phyloP scores from a whole-genome alignment of 1,284 basidiomycete species.

The Megacollybia platyphylla region DNA sequence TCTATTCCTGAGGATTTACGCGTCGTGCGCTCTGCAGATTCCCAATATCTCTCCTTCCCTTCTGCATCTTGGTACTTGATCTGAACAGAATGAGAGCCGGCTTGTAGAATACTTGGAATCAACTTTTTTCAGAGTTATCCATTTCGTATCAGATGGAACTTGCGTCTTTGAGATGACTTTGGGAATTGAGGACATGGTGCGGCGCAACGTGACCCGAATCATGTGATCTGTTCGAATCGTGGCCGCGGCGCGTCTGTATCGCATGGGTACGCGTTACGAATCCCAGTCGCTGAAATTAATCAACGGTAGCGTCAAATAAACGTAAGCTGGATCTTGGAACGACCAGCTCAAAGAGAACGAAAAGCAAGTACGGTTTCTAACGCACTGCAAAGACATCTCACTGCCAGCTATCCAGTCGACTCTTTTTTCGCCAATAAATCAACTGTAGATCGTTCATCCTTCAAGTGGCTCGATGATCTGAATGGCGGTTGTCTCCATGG shows the following conservation, averaged over 20 bases:
- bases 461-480: conserved; percentile 47
- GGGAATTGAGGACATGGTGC: conserved; percentile 14
- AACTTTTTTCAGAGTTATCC: conserved; percentile 65
- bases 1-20: conserved; percentile 66
- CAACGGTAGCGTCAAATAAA: background rate
- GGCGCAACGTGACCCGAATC: background rate
- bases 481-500: conserved; percentile 58
- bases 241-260: background rate
- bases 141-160: conserved; percentile 56
- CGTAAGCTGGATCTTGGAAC: background rate
- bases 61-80: no score
- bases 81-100: no score
- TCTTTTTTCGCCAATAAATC: conserved; percentile 22
- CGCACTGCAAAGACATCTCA: background rate
- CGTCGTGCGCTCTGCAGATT: conserved; percentile 74
- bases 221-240: background rate
- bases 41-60: conserved; percentile 60
- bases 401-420: conserved; percentile 16
- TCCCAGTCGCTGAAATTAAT: background rate
- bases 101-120: conserved; percentile 45
- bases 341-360: background rate
- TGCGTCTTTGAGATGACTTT: conserved; percentile 31
- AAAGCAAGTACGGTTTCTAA: background rate
- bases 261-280: background rate
- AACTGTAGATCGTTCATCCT: conserved; percentile 14